Evolutionary conservation across 1,139 yeast species (phyloP), one percentile per base, ranked within the genome.

Genomic region (Pichia norvegensis): DNA sequence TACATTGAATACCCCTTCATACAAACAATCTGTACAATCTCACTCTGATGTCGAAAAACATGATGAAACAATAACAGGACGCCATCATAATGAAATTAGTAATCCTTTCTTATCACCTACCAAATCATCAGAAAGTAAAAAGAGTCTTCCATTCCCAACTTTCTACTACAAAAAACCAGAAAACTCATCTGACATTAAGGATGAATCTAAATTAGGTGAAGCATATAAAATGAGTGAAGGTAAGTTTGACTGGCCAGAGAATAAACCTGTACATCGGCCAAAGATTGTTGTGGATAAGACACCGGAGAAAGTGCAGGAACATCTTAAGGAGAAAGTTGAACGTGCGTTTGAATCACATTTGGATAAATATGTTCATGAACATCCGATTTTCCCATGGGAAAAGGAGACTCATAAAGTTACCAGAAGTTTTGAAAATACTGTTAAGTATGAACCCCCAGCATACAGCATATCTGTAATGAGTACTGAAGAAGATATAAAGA

Each of bases 381-480:
- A 65, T 46, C 65, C 70, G 2, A 58, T 71, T n/a, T 71, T 71
- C 62, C 76, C 76, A 2, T 72, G 76, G 75, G 75, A 70, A 52
- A 41, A 21, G 22, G 29, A 39, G 2, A 17, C 29, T 4, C 9
- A 42, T 13, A 10, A 33, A 6, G 36, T 39, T 14, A 38, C 58
- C 8, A 48, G 62, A 40, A 47, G 56, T 2, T 59, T 58, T 36
- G 25, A 40, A 5, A 47, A 51, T 38, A 42, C 46, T 14, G 35
- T 33, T 8, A 47, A 41, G 6, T 54, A 40, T 36, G 43, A 50
- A 20, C 55, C 54, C 2, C 55, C 52, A 14, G 14, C 35, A 7
- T 52, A 54, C 36, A 38, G 44, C 4, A 54, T 51, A 22, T 44
- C 49, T 6, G 36, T 54, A 1, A 45, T 42, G 35, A 36, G 40